Evolutionary conservation across 2,329 filamentous ascomycete genomes (phyloP), one percentile per base, ranked within the genome.

Genomic region (Ceratocystis destructans): DNA sequence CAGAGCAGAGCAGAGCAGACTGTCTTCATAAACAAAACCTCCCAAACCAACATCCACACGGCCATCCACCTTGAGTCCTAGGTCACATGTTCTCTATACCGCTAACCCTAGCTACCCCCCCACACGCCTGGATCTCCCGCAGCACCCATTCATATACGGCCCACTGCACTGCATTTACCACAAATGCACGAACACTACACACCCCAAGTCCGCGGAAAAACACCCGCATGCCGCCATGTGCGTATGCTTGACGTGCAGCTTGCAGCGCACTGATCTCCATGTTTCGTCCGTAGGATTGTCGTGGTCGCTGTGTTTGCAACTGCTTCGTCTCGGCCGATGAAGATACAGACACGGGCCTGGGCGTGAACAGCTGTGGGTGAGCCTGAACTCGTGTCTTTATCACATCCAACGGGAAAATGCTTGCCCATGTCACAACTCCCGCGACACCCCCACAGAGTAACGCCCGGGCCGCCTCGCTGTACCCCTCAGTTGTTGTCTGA

Each of bases 161-260:
- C 92, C 92, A 97, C 77, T 91, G 81, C n/a, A 90, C 88, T 1
- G 93, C 92, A 77, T 96, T 96, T 48, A 96, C 93, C 64, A 96
- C 78, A 74, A 97, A 96, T 0, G 93, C 93, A 70, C 93, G 80
- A 7, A 88, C 76, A 74, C 89, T 95, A 75, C 93, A 97, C 41
- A 96, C 80, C 0, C 85, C 84, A 53, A 97, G 75, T 0, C 89
- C 89, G 37, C 85, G 80, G 73, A 89, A 91, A 75, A 92, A 91
- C 1, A 84, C 80, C 41, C 76, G 74, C 7, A 79, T 45, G 0
- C 89, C 88, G 37, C 83, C 85, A 55, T 80, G 78, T 67, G 76
- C 79, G 72, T 93, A 96, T 0, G 86, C 83, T 50, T 83, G 77
- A 69, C 76, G 83, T 0, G 88, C 83, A 53, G 93, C 80, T 55